Evolutionary conservation across 805 yeast species (phyloP).

Genomic region (Naumovozyma castellii): DNA sequence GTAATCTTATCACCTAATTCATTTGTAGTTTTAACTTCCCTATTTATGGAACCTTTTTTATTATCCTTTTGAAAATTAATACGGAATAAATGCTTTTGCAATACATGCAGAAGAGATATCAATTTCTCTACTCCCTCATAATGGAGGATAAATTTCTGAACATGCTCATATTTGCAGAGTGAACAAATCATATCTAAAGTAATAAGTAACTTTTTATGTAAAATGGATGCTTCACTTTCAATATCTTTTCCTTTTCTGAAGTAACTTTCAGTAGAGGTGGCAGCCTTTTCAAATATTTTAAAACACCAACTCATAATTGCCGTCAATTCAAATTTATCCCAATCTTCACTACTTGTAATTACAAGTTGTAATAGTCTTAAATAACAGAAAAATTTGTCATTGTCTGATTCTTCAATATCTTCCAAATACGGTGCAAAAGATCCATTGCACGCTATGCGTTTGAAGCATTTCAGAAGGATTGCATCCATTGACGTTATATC

Average conservation of each 20-base stretch:
- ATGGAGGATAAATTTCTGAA: constrained; percentile 29
- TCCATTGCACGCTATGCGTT: constrained; percentile 27
- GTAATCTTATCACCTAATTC: constrained; percentile 20
- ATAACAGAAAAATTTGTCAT: constrained; percentile 8
- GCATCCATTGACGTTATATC: constrained; percentile 8
- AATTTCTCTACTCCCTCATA: constrained; percentile 32
- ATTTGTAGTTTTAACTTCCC: constrained; percentile 17
- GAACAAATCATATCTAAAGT: constrained; percentile 29
- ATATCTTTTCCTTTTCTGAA: constrained; percentile 15
- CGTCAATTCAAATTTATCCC: constrained; percentile 33
- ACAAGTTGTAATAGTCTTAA: constrained; percentile 27
- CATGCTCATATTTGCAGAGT: constrained; percentile 28
- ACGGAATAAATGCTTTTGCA: constrained; percentile 30
- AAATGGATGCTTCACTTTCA: constrained; percentile 9
- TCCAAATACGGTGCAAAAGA: constrained; percentile 28
- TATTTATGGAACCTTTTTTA: constrained; percentile 16
- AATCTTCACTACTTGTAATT: constrained; percentile 30
- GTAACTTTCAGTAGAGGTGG: constrained; percentile 16
- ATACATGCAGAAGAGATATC: constrained; percentile 22
- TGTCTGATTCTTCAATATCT: constrained; percentile 7
- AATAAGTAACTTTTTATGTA: constrained; percentile 26
- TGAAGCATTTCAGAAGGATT: constrained; percentile 23
- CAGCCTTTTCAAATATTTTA: constrained; percentile 22
- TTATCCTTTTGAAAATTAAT: constrained; percentile 22
- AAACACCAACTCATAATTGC: constrained; percentile 34